Conservation (phyloP, 352 stramenopile genomes). For the Globisporangium ultimum region DNA sequence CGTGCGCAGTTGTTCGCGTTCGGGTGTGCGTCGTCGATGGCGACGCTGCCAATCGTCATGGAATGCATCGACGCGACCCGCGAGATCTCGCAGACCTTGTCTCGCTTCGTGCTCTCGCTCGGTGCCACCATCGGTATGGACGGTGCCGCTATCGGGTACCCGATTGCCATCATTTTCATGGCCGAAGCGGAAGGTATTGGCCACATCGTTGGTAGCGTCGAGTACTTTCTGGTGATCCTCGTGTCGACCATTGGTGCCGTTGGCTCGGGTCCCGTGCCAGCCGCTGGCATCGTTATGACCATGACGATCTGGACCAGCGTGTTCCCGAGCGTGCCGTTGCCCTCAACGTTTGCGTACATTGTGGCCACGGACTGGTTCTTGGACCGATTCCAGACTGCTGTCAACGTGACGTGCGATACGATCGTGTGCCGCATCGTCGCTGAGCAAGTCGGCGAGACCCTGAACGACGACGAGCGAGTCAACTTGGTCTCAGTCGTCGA, state of each 20-base stretch:
- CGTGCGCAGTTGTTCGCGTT: slow-evolving; percentile 72
- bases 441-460: slow-evolving; percentile 5
- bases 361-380: slow-evolving; percentile 62
- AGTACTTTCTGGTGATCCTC: slow-evolving; percentile 24
- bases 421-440: slow-evolving; percentile 61
- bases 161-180: slow-evolving; percentile 35
- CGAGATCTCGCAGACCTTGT: slow-evolving; percentile 49
- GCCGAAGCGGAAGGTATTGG: slow-evolving; percentile 21
- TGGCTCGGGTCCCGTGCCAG: slow-evolving; percentile 20
- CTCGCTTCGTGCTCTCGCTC: slow-evolving; percentile 58
- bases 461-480: slow-evolving; percentile 1
- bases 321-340: slow-evolving; percentile 24
- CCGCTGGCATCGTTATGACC: slow-evolving; percentile 19
- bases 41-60: slow-evolving; percentile 68
- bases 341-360: slow-evolving; percentile 49
- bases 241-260: slow-evolving; percentile 23
- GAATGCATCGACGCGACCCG: slow-evolving; percentile 64
- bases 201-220: slow-evolving; percentile 12
- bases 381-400: slow-evolving; percentile 46
- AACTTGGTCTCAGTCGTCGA: slow-evolving; percentile 2
- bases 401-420: slow-evolving; percentile 63
- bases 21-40: slow-evolving; percentile 70
- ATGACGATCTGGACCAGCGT: slow-evolving; percentile 29
- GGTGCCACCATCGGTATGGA: slow-evolving; percentile 47
- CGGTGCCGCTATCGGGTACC: slow-evolving; percentile 26